phyloP scores from a whole-genome alignment of 1,139 yeast genomes.

The Geotrichum klebahnii region DNA sequence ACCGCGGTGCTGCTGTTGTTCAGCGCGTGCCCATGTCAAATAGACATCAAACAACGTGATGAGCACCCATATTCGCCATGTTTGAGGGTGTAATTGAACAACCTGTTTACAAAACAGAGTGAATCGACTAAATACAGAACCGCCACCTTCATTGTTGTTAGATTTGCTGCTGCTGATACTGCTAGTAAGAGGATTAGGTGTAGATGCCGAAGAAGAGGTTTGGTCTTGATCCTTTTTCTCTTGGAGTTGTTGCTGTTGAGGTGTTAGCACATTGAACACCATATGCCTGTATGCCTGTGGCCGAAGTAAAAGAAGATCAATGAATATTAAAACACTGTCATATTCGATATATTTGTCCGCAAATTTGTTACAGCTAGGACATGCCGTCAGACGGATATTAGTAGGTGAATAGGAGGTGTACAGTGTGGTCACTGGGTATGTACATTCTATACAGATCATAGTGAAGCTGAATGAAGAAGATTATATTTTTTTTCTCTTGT shows the following conservation, averaged over 20 bases:
- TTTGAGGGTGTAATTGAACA: conserved; percentile 30
- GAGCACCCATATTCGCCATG: conserved; percentile 54
- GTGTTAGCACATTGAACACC: conserved; percentile 65
- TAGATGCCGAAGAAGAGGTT: conserved; percentile 22
- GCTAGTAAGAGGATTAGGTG: not conserved
- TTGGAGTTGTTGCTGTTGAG: conserved; percentile 5
- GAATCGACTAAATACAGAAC: not conserved
- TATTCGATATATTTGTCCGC: conserved; percentile 92
- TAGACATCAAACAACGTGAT: conserved; percentile 84
- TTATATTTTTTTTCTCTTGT: not conserved
- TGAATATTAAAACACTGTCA: conserved; percentile 75
- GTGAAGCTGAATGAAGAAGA: too few relatives aligned
- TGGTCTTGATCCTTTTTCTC: conserved; percentile 13
- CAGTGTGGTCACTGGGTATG: conserved; percentile 57
- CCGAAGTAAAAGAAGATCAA: conserved; percentile 75
- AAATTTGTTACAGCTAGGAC: conserved; percentile 64
- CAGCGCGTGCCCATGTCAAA: conserved; percentile 87
- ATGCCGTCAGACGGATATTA: conserved; percentile 75
- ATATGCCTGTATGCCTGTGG: conserved; percentile 89
- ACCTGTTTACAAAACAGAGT: not conserved
- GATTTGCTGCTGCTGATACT: too few relatives aligned
- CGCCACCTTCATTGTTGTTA: too few relatives aligned
- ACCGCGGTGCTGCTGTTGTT: conserved; percentile 40
- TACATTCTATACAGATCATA: conserved; percentile 91
- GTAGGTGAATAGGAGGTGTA: conserved; percentile 71